Conservation (phyloP, 78 protist genomes). For the Creolimax fragrantissima region DNA sequence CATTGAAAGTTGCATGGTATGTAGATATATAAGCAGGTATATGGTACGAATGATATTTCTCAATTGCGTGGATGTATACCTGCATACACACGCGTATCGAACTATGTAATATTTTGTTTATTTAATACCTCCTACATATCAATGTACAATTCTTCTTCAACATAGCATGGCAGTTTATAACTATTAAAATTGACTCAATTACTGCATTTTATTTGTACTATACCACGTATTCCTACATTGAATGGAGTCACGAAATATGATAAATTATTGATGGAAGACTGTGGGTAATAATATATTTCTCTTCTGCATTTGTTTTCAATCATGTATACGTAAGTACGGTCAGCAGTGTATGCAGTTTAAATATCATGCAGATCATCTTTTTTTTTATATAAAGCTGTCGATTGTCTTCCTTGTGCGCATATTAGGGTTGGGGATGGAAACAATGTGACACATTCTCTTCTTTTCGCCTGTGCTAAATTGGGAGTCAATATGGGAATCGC, state of each 20-base stretch:
- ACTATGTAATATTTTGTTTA: background rate
- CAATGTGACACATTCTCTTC: slow-evolving; percentile 43
- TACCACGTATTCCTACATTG: background rate
- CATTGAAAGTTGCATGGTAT: background rate
- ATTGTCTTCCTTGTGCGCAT: too few relatives aligned
- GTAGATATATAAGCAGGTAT: background rate
- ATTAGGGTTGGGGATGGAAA: slow-evolving; percentile 58
- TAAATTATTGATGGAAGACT: background rate
- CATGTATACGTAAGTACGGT: background rate
- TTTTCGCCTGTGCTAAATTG: background rate
- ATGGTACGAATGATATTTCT: background rate
- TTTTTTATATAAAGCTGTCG: too few relatives aligned
- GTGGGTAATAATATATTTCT: background rate
- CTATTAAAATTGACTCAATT: too few relatives aligned
- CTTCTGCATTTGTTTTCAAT: background rate
- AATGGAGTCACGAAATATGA: background rate
- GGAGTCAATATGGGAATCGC: background rate
- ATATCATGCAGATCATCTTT: background rate
- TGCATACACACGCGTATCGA: background rate
- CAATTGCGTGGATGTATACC: background rate
- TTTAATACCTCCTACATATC: background rate
- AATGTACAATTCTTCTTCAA: too few relatives aligned
- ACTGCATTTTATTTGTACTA: background rate
- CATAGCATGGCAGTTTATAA: too few relatives aligned
- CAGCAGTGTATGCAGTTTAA: background rate